These are phyloP conservation scores for Ascochyta koolunga DNA, from an alignment of 2,329 filamentous ascomycete genomes.

Conservation along the genomic window DNA sequence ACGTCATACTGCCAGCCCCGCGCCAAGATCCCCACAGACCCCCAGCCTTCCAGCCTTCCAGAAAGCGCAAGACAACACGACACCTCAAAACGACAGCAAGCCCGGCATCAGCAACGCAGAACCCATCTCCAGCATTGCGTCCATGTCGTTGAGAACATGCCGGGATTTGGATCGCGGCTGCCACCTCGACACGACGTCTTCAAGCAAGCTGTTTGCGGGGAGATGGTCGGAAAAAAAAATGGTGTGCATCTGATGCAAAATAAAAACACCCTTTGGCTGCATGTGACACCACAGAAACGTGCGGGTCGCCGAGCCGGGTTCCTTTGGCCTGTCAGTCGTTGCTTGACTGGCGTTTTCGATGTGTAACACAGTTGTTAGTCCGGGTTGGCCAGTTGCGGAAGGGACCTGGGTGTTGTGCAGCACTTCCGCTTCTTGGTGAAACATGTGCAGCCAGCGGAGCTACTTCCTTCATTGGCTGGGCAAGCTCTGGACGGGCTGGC, in stretches of 20 bases:
- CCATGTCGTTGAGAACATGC: background rate
- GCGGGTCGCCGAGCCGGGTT: background rate
- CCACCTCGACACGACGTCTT: slow-evolving; percentile 1
- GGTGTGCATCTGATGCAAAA: slow-evolving; percentile 4
- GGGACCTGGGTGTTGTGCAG: slow-evolving; percentile 5
- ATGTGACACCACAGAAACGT: background rate
- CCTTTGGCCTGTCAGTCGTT: slow-evolving; percentile 5
- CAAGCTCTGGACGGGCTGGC: background rate
- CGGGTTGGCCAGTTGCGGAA: slow-evolving; percentile 8
- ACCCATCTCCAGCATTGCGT: background rate
- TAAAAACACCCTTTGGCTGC: background rate
- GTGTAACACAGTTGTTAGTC: slow-evolving; percentile 9
- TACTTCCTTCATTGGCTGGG: background rate
- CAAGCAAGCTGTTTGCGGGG: slow-evolving; percentile 1
- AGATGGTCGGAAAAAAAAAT: background rate
- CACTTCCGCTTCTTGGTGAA: slow-evolving; percentile 1
- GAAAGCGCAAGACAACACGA: background rate
- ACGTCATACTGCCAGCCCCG: slow-evolving; percentile 5
- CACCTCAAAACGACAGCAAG: background rate
- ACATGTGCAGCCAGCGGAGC: background rate
- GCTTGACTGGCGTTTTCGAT: slow-evolving; percentile 14
- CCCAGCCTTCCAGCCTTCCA: slow-evolving; percentile 10
- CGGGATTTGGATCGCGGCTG: background rate
- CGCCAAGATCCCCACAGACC: slow-evolving; percentile 2
- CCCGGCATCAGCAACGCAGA: background rate